phyloP scores from a whole-genome alignment of 1,284 basidiomycete species.

The Trametes hirsuta region DNA sequence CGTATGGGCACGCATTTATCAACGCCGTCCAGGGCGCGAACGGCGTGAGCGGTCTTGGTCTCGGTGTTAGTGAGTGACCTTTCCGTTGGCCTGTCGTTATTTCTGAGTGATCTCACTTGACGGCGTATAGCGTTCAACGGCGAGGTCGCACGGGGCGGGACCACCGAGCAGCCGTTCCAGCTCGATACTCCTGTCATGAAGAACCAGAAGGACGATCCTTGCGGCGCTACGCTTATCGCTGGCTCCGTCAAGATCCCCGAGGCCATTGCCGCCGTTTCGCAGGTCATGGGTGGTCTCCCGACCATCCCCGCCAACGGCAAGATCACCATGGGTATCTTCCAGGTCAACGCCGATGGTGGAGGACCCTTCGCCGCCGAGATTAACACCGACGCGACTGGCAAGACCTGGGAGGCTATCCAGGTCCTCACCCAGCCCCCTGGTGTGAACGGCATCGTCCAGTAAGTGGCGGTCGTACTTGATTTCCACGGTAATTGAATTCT shows the following conservation, averaged over 20 bases:
- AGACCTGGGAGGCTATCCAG: constrained; percentile 1
- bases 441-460: constrained; percentile 15
- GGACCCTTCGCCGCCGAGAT: constrained; percentile 16
- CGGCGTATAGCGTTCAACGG: constrained; percentile 5
- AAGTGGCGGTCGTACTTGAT: neutral
- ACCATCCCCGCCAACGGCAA: constrained; percentile 10
- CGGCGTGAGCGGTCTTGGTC: constrained; percentile 9
- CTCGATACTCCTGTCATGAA: constrained; percentile 13
- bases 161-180: constrained; percentile 19
- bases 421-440: constrained; percentile 10
- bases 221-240: constrained; percentile 11
- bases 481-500: neutral
- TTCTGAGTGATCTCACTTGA: neutral
- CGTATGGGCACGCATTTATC: constrained; percentile 11
- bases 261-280: constrained; percentile 1
- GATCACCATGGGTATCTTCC: constrained; percentile 11
- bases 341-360: constrained; percentile 16
- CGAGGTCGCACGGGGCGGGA: constrained; percentile 11
- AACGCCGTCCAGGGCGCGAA: constrained; percentile 11
- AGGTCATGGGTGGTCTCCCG: constrained; percentile 10
- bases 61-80: constrained; percentile 10
- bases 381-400: constrained; percentile 16
- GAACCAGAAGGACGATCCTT: constrained; percentile 13
- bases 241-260: constrained; percentile 11
- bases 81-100: neutral